Evolutionary conservation across 1,139 yeast genomes (phyloP), one percentile per base, ranked within the genome.

Genomic region (Diutina catenulata): DNA sequence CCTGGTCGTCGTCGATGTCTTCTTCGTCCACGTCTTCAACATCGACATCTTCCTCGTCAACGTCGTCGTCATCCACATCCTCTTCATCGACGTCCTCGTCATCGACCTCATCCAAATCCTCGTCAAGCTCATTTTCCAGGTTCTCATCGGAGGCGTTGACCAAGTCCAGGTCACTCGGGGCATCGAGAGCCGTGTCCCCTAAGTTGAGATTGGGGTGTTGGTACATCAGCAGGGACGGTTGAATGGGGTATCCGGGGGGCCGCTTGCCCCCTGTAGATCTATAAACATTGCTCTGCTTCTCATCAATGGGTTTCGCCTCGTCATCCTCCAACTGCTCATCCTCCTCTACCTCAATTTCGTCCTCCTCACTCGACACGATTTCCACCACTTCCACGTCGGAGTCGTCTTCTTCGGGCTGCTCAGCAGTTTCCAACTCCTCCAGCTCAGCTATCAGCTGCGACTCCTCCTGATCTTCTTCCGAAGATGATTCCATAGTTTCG

Each of bases 11-110:
- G n/a, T 25, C 33, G 1, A 27, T 22, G 15, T 33, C 29, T 13
- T 32, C 18, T 7, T 38, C 37, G 8, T 5, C 36, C 20, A 21
- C 38, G n/a, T 37, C 28, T n/a, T 16, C 40, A 10, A 20, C 36
- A 5, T 37, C 37, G 5, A 37, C 24, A 8, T 40, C 41, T 18
- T 39, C 41, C 8, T 29, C 33, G 24, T 43, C 45, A 11, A 39
- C 42, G 16, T 37, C 35, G 5, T 23, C 15, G 23, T 10, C n/a
- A 6, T 16, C 20, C 5, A 10, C 11, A 15, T 15, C 13, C 13
- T 32, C 38, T 10, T n/a, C 35, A 6, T 28, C 25, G 3, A 21
- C 21, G 29, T 10, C 27, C 4, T n/a, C 35, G 16, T 36, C 37
- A n/a, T 5, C 22, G 3, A 18, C 39, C 24, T 42, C 40, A 3